Evolutionary conservation across 352 stramenopile species (phyloP).

Genomic region (Phytophthora nicotianae): DNA sequence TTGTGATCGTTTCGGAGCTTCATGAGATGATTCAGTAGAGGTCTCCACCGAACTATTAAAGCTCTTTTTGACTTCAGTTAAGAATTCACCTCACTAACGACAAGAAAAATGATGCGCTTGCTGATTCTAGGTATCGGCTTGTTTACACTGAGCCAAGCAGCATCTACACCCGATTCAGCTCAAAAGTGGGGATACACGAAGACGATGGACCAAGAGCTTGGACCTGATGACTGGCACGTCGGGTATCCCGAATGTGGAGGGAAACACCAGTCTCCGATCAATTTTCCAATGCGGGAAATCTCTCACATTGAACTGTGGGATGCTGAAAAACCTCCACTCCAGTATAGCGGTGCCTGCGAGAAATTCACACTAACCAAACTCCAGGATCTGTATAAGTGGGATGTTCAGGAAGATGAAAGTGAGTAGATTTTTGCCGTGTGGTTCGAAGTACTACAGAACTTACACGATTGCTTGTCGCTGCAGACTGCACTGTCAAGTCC

Average conservation of each 20-base stretch:
- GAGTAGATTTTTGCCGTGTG: background rate
- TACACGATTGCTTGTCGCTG: too few species aligned
- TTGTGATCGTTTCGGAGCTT: background rate
- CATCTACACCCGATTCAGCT: background rate
- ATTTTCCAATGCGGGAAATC: constrained; percentile 40
- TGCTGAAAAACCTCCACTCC: constrained; percentile 40
- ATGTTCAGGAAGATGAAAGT: constrained; percentile 47
- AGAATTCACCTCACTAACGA: background rate
- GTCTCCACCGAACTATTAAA: background rate
- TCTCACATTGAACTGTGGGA: constrained; percentile 47
- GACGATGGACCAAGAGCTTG: constrained; percentile 33
- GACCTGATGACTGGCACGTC: constrained; percentile 51
- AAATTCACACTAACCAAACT: constrained; percentile 64
- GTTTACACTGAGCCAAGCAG: constrained; percentile 26
- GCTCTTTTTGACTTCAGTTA: background rate
- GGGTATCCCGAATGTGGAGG: constrained; percentile 42
- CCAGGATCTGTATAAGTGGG: constrained; percentile 68
- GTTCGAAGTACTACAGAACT: too few species aligned
- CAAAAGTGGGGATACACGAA: constrained; percentile 60
- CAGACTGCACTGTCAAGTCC: constrained; percentile 1
- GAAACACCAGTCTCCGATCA: constrained; percentile 58
- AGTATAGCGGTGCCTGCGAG: constrained; percentile 53
- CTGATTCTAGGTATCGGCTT: constrained; percentile 33
- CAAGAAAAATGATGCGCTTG: background rate
- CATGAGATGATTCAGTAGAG: background rate